Evolutionary conservation across 345 rosid genomes (phyloP).

Genomic region (Limnanthes douglasii): DNA sequence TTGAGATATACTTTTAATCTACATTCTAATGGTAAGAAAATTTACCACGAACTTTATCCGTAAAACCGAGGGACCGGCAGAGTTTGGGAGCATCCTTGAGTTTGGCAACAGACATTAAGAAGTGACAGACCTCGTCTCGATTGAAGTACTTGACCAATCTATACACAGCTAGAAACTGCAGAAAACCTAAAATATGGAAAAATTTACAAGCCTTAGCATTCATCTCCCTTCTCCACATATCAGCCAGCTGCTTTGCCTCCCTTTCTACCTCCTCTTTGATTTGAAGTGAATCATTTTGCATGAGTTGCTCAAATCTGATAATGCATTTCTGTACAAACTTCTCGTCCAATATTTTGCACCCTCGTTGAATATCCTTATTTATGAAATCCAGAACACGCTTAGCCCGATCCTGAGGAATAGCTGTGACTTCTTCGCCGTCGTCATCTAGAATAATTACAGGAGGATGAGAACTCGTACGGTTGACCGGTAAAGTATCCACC

Average conservation of each 20-base stretch:
- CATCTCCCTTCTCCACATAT: slow-evolving; percentile 20
- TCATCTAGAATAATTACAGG: too few species aligned
- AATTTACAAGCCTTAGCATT: slow-evolving; percentile 6
- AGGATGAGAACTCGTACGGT: too few species aligned
- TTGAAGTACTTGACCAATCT: slow-evolving; percentile 14
- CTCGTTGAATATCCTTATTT: too few species aligned
- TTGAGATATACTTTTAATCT: too few species aligned
- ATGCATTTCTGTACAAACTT: slow-evolving; percentile 3
- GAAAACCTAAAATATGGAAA: slow-evolving; percentile 18
- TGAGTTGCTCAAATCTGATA: slow-evolving; percentile 18
- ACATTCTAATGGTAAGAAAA: slow-evolving; percentile 1
- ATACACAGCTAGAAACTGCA: slow-evolving; percentile 26
- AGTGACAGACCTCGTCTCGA: slow-evolving; percentile 14
- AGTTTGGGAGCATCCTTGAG: slow-evolving; percentile 14
- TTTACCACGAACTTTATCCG: slow-evolving; percentile 16
- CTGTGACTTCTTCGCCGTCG: too few species aligned
- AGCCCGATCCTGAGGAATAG: too few species aligned
- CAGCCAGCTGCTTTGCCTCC: slow-evolving; percentile 16
- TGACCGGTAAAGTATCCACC: too few species aligned
- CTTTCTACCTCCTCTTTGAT: slow-evolving; percentile 11
- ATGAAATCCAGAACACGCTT: too few species aligned
- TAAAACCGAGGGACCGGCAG: slow-evolving; percentile 17
- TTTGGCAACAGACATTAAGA: slow-evolving; percentile 12
- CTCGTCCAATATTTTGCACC: too few species aligned
- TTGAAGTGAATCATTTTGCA: slow-evolving; percentile 10